Base-by-base conservation (phyloP, 2,329 filamentous ascomycete species). In the Microdochium nivale region DNA sequence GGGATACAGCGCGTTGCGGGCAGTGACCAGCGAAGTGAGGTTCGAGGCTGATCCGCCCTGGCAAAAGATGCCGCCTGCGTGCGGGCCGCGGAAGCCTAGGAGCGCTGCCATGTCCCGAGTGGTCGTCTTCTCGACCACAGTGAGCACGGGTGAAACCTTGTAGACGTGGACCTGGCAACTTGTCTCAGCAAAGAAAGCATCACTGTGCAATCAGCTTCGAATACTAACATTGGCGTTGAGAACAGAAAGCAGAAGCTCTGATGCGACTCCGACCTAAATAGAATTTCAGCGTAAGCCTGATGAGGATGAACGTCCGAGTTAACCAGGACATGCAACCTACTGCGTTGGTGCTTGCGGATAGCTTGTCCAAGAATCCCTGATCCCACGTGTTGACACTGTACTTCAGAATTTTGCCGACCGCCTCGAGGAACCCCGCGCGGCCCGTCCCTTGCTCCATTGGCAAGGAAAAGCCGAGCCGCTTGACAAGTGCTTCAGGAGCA, bases 381-480 rank as follows among this genome's bases (percentile, higher is more conserved):
- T 95, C 88, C 88, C 91, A 97, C n/a, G 92, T 96, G 70, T 99
- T 99, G 63, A 97, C 92, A 62, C 87, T 94, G 68, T 95, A 90
- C 56, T 81, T 77, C 43, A 97, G 75, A 21, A 96, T 76, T 54
- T 83, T 79, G 58, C 83, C 74, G 47, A 95, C 78, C 3, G 81
- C 80, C 32, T 81, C 76, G 25, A 96, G 71, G 30, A 96, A 72
- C 0, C 91, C 92, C 40, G 87, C 80, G 59, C 87, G 87, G 1
- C 84, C 86, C 55, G 71, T 73, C 8, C 80, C 84, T 40, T 75
- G 66, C 2, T 67, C 69, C 2, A 69, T 61, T 0, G 86, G 83
- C 7, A 90, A 70, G 8, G 78, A 69, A 37, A 88, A 72, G 11
- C 77, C 70, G 54, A 86, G 71, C 48, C 80, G 73, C 46, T 79